phyloP scores from a whole-genome alignment of 2,329 filamentous ascomycete genomes.

The Trichophyton benhamiae region DNA sequence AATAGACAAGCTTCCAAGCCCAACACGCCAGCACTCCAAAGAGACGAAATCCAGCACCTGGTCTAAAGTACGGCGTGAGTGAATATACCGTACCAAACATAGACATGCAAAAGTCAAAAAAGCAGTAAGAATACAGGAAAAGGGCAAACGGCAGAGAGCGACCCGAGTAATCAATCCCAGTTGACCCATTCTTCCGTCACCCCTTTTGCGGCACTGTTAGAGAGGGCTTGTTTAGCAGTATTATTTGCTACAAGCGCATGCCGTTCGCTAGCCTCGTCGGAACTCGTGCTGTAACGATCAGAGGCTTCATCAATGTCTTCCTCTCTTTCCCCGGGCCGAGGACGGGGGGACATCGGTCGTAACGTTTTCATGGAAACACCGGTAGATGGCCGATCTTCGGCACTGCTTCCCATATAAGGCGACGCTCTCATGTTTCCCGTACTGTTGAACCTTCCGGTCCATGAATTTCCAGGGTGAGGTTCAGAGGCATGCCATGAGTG shows the following conservation, averaged over 20 bases:
- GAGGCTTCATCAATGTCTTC: constrained; percentile 18
- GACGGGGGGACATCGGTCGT: constrained; percentile 28
- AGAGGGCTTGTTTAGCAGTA: background rate
- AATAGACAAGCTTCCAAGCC: background rate
- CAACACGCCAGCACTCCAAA: background rate
- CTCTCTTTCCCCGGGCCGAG: constrained; percentile 24
- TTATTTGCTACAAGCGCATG: background rate
- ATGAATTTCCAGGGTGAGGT: background rate
- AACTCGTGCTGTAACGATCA: constrained; percentile 15
- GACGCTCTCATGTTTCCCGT: background rate
- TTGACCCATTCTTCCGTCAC: constrained; percentile 26
- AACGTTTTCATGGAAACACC: constrained; percentile 35
- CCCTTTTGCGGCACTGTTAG: background rate
- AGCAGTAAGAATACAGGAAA: background rate
- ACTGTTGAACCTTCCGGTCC: background rate
- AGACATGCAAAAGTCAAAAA: background rate
- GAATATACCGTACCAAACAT: background rate
- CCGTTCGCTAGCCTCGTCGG: constrained; percentile 10
- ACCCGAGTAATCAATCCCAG: constrained; percentile 23
- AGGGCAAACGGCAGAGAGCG: background rate
- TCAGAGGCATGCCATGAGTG: background rate
- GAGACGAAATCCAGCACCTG: background rate
- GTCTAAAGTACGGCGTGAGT: background rate
- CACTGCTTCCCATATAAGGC: background rate
- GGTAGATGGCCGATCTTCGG: constrained; percentile 23